Evolutionary conservation across 306 rosid genomes (phyloP), one percentile per base, ranked within the genome.

Genomic region (Astragalus glycyphyllos): DNA sequence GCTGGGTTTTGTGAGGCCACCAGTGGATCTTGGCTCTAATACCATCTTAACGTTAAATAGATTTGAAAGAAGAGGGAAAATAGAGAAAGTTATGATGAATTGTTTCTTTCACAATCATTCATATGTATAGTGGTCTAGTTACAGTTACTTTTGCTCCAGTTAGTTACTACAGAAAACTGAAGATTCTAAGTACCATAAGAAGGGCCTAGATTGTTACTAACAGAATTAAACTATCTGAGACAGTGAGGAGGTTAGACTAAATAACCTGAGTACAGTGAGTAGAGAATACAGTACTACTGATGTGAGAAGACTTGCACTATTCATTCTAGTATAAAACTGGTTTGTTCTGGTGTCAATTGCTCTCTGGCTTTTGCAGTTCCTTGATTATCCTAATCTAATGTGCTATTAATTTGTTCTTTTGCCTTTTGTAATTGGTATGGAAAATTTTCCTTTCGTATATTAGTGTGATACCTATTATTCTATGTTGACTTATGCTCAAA

Each of bases 331-430:
- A 35, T 35, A 35, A 35, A 35, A 35, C 40, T 35, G 40, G 40
- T 35, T 35, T 35, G 1, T 26, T 26, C 31, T 26, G 31, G 54
- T 26, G 40, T 50, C 14, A 50, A 13, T 37, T 61, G 3, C 15
- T 61, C n/a, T 17, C 10, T 48, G 14, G 35, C 44, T 23, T 38
- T 31, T 76, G 40, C 8, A 11, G 15, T 41, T 69, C 40, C 4
- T 77, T 60, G 61, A 29, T 68, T 76, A 29, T 56, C 42, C 61
- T 34, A 59, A 51, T 48, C 40, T 41, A 15, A 60, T 31, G 50
- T 11, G 14, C 6, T 6, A 38, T 38, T 41, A 17, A 15, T 69
- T 40, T 50, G 31, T 40, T 20, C 8, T 13, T 73, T 77, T 44
- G 14, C 37, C 35, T 69, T 34, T 44, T 49, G 6, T 55, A 23